Percentiles rank a stretch among this genome's conserved stretches.
phyloP scores from a whole-genome alignment of 192 early-diverging fungal genomes.

The Rhizophlyctis rosea region DNA sequence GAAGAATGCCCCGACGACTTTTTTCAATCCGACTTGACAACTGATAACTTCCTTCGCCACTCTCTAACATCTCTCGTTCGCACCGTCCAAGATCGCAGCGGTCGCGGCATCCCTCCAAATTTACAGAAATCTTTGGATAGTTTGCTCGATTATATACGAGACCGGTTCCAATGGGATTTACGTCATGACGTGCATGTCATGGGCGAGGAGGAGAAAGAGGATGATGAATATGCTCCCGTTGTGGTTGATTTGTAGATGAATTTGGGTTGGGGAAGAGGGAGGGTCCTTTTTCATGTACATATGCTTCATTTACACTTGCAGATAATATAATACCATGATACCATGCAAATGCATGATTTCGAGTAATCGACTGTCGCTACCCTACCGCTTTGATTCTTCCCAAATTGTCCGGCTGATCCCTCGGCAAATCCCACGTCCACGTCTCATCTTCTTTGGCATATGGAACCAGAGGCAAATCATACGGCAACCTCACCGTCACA shows the following conservation, averaged over 20 bases:
- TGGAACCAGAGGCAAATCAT: constrained; percentile 54
- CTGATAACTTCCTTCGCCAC: constrained; percentile 61
- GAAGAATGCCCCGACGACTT: constrained; percentile 70
- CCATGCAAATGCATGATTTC: neutral
- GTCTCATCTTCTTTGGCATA: constrained; percentile 40
- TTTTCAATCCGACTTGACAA: constrained; percentile 62
- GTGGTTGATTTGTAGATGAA: constrained; percentile 31
- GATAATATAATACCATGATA: neutral
- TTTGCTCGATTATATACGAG: constrained; percentile 51
- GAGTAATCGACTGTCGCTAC: neutral
- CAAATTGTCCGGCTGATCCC: constrained; percentile 7
- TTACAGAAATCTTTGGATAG: constrained; percentile 40
- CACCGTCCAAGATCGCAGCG: constrained; percentile 30
- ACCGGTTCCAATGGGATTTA: constrained; percentile 66
- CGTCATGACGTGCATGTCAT: constrained; percentile 48
- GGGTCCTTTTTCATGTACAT: too few relatives aligned
- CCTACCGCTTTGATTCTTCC: neutral
- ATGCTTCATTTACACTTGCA: too few relatives aligned
- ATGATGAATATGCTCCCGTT: constrained; percentile 39
- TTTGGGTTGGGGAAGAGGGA: too few relatives aligned
- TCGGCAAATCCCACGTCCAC: constrained; percentile 40
- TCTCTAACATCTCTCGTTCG: constrained; percentile 39
- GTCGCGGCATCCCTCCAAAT: constrained; percentile 2
- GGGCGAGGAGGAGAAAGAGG: constrained; percentile 42
- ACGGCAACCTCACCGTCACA: constrained; percentile 60